These are phyloP conservation scores for Thermoascus crustaceus DNA, from an alignment of 2,329 filamentous ascomycete species.

Conservation along the genomic window DNA sequence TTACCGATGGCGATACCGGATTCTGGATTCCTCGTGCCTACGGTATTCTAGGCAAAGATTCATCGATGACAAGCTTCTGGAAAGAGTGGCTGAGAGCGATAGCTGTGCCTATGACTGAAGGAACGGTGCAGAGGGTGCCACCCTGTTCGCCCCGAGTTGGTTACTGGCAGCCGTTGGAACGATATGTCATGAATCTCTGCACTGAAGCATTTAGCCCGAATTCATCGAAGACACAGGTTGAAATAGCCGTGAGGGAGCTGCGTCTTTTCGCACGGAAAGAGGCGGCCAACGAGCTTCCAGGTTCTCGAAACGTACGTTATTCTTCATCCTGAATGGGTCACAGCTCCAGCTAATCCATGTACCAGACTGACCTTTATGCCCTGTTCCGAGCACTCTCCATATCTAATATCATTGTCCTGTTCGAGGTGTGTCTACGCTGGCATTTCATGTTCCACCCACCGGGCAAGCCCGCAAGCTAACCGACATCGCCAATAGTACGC, in stretches of 20 bases:
- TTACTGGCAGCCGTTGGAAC: conserved; percentile 90
- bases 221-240: conserved; percentile 90
- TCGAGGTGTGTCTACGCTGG: conserved; percentile 49
- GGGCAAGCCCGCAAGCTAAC: too few species aligned
- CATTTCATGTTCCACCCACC: conserved; percentile 2
- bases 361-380: conserved; percentile 76
- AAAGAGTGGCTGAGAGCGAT: conserved; percentile 96
- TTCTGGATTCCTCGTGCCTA: conserved; percentile 94
- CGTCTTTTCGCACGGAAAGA: conserved; percentile 90
- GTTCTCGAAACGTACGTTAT: conserved; percentile 59
- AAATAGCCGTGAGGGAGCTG: conserved; percentile 80
- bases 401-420: conserved; percentile 83
- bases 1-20: conserved; percentile 90
- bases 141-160: conserved; percentile 83
- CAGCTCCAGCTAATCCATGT: conserved; percentile 7
- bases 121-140: conserved; percentile 71
- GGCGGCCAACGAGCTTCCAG: conserved; percentile 84
- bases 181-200: conserved; percentile 94
- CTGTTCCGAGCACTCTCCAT: conserved; percentile 84
- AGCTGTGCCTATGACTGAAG: conserved; percentile 91
- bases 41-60: conserved; percentile 80
- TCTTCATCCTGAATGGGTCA: conserved; percentile 4
- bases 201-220: conserved; percentile 89
- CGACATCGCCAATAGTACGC: too few species aligned
- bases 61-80: conserved; percentile 81